Percentiles rank a stretch among this genome's conserved stretches.
Evolutionary conservation across 2,329 filamentous ascomycete genomes (phyloP).

Genomic region (Neopestalotiopsis clavispora): DNA sequence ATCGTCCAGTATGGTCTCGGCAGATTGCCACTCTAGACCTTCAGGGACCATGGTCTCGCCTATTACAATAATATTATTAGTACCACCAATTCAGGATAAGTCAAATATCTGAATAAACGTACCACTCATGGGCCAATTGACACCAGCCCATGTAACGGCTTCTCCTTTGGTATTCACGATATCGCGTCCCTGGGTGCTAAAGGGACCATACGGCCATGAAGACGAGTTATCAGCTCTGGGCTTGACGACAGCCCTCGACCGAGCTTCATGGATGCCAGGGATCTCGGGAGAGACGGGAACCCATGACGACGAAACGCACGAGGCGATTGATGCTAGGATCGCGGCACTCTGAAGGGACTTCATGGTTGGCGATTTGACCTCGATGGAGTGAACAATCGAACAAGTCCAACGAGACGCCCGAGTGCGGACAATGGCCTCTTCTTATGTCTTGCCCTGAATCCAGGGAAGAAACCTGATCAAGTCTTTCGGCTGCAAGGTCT

Average conservation of each 20-base stretch:
- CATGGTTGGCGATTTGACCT: slow-evolving; percentile 9
- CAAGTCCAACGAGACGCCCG: not conserved
- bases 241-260: not conserved
- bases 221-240: slow-evolving; percentile 1
- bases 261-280: not conserved
- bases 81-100: too few relatives aligned
- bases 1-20: slow-evolving; percentile 51
- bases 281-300: not conserved
- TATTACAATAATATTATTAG: slow-evolving; percentile 6
- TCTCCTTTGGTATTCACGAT: slow-evolving; percentile 43
- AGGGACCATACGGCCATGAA: slow-evolving; percentile 43
- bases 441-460: not conserved
- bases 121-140: slow-evolving; percentile 43
- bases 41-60: slow-evolving; percentile 61
- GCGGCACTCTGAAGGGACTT: not conserved
- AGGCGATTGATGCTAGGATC: not conserved
- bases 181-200: slow-evolving; percentile 42
- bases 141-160: slow-evolving; percentile 40
- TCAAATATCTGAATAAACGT: slow-evolving; percentile 24
- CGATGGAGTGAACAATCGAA: not conserved
- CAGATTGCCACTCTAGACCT: slow-evolving; percentile 57
- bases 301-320: slow-evolving; percentile 3
- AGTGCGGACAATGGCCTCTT: not conserved
- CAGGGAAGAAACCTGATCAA: not conserved
- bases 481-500: not conserved